These are phyloP conservation scores for Xylariaceae sp. DNA, from an alignment of 2,329 filamentous ascomycete species.

Conservation along the genomic window DNA sequence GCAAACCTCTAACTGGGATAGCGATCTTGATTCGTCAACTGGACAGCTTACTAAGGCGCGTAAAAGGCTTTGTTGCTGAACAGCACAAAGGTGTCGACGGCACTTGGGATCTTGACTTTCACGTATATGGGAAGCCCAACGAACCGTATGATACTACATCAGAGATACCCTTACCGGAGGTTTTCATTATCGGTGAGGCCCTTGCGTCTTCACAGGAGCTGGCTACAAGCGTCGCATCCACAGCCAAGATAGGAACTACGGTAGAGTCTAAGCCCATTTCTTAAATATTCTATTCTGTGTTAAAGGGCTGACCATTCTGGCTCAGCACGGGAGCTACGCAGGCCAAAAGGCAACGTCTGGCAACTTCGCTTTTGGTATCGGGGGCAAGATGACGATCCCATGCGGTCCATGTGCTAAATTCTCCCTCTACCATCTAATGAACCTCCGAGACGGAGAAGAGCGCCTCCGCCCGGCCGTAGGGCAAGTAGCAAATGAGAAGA, in stretches of 20 bases:
- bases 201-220: constrained; percentile 52
- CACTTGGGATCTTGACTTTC: constrained; percentile 50
- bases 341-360: constrained; percentile 59
- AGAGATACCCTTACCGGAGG: constrained; percentile 36
- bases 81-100: constrained; percentile 28
- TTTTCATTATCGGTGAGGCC: constrained; percentile 55
- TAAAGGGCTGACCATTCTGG: constrained; percentile 5
- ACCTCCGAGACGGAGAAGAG: constrained; percentile 41
- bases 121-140: constrained; percentile 51
- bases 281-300: neutral
- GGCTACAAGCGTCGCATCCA: constrained; percentile 50
- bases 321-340: constrained; percentile 52
- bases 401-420: constrained; percentile 51
- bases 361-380: constrained; percentile 55
- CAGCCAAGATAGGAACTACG: constrained; percentile 48
- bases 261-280: constrained; percentile 23
- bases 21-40: constrained; percentile 52
- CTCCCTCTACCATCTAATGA: constrained; percentile 57
- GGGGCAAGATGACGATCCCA: constrained; percentile 44
- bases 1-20: constrained; percentile 13
- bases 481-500: neutral
- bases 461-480: constrained; percentile 1
- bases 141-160: constrained; percentile 19
- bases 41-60: constrained; percentile 41
- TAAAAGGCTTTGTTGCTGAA: constrained; percentile 39